phyloP scores from a whole-genome alignment of 2,329 filamentous ascomycete species.

The Bimuria novae-zelandiae region DNA sequence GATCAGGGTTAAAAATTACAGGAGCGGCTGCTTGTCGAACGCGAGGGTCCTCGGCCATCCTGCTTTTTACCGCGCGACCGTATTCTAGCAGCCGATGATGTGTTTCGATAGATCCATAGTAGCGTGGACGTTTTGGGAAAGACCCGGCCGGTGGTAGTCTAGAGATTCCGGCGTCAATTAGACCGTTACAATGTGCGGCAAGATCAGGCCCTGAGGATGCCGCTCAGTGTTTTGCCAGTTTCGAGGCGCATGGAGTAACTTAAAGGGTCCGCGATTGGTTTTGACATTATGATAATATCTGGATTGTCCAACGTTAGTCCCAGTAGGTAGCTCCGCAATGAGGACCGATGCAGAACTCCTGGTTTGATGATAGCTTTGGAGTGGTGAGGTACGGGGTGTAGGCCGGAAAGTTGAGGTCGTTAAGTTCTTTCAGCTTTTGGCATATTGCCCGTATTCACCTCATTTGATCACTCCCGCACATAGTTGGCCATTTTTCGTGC shows the following conservation, averaged over 20 bases:
- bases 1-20: constrained; percentile 47
- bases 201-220: constrained; percentile 41
- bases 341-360: constrained; percentile 41
- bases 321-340: constrained; percentile 12
- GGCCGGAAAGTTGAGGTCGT: too few relatives aligned
- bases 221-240: constrained; percentile 11
- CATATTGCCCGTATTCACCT: too few relatives aligned
- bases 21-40: constrained; percentile 36
- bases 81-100: too few relatives aligned
- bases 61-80: too few relatives aligned
- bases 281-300: constrained; percentile 9
- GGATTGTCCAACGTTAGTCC: constrained; percentile 8
- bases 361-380: constrained; percentile 32
- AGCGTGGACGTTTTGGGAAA: too few relatives aligned
- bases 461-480: constrained; percentile 18
- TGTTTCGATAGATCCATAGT: too few relatives aligned
- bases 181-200: constrained; percentile 39
- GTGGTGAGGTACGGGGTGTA: not conserved
- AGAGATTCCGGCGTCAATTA: constrained; percentile 48
- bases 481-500: constrained; percentile 34
- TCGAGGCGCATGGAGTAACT: too few relatives aligned
- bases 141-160: constrained; percentile 25
- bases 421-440: too few relatives aligned
- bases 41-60: constrained; percentile 5
- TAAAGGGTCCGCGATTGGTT: too few relatives aligned